Percentiles rank a stretch among this genome's conserved stretches.
phyloP scores from a whole-genome alignment of 306 rosid species.

The Cicer yamashitae region DNA sequence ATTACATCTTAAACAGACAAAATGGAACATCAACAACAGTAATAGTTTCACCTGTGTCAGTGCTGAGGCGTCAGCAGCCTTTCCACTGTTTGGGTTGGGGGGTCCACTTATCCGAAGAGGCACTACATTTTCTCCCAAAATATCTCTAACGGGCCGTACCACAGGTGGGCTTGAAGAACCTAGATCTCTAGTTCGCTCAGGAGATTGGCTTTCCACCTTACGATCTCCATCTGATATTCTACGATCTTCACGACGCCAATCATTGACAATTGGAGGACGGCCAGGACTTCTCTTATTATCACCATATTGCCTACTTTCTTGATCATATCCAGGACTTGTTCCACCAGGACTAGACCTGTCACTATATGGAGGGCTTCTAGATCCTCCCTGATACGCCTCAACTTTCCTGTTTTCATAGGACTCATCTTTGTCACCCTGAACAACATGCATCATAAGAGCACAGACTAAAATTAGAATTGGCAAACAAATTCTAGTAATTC shows the following conservation, averaged over 20 bases:
- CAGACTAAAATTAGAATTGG: slow-evolving; percentile 21
- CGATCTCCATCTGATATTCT: slow-evolving; percentile 75
- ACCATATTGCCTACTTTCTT: slow-evolving; percentile 72
- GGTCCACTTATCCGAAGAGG: slow-evolving; percentile 97
- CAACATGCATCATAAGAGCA: slow-evolving; percentile 39
- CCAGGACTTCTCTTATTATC: slow-evolving; percentile 75
- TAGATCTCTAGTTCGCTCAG: slow-evolving; percentile 69
- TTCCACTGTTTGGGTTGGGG: slow-evolving; percentile 69
- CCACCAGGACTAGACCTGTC: slow-evolving; percentile 88
- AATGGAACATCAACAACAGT: slow-evolving; percentile 34
- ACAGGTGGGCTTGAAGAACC: slow-evolving; percentile 78
- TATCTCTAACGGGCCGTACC: slow-evolving; percentile 89
- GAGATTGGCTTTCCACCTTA: slow-evolving; percentile 74
- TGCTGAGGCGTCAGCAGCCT: slow-evolving; percentile 57
- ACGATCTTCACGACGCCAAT: slow-evolving; percentile 89
- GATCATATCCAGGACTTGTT: slow-evolving; percentile 92
- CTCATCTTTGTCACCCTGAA: slow-evolving; percentile 89
- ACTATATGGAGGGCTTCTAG: slow-evolving; percentile 82
- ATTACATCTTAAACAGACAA: slow-evolving; percentile 22
- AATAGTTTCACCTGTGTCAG: slow-evolving; percentile 69
- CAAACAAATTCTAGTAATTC: slow-evolving; percentile 31
- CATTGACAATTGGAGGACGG: slow-evolving; percentile 77
- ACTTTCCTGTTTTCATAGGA: slow-evolving; percentile 62
- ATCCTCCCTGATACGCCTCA: slow-evolving; percentile 77
- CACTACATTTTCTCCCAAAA: slow-evolving; percentile 82